A percentile compares a stretch with the other conserved stretches of the same genome.
Evolutionary conservation across 345 rosid species (phyloP).

Genomic region (Eucalyptus erythrocorys): DNA sequence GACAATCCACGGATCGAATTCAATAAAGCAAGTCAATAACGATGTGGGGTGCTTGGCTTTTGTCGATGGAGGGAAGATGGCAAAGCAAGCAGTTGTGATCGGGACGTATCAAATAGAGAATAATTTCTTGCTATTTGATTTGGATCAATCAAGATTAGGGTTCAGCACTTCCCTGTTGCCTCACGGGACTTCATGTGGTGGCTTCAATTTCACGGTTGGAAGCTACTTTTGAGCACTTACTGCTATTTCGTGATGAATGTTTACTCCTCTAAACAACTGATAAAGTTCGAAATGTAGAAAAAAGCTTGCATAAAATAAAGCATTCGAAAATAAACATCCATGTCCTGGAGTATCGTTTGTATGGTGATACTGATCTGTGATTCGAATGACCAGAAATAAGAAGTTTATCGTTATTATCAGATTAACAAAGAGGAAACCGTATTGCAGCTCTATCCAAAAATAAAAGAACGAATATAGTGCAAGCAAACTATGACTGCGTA

Average conservation of each 20-base stretch:
- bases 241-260: background rate
- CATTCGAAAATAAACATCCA: background rate
- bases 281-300: background rate
- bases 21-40: background rate
- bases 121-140: constrained; percentile 11
- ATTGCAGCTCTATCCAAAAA: background rate
- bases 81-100: constrained; percentile 5
- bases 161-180: constrained; percentile 9
- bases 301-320: background rate
- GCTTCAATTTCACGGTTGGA: background rate
- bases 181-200: background rate
- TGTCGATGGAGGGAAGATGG: background rate
- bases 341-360: background rate
- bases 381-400: background rate
- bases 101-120: constrained; percentile 21
- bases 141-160: constrained; percentile 13
- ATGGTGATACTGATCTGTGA: background rate
- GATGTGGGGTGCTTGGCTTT: background rate
- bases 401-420: background rate
- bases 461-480: background rate
- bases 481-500: too few species aligned
- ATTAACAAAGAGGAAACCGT: background rate
- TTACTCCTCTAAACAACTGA: background rate
- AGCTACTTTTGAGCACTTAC: background rate
- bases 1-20: background rate